A percentile compares a stretch with the other conserved stretches of the same genome.
Conservation (phyloP, 768 basidiomycete species). For the Auriscalpium orientale region DNA sequence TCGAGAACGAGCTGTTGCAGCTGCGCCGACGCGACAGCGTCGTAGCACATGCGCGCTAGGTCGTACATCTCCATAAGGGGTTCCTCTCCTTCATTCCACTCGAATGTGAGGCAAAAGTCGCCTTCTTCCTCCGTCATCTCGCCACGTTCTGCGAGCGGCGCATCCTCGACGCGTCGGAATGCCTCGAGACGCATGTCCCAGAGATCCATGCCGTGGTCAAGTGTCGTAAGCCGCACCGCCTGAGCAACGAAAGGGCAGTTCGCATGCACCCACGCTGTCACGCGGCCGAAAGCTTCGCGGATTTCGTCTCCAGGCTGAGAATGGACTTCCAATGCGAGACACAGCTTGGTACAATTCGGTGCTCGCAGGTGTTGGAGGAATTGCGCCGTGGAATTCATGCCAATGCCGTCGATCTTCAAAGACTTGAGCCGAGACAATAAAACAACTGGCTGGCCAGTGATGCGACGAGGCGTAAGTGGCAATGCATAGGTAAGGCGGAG, state of each 20-base stretch:
- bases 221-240: neutral
- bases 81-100: neutral
- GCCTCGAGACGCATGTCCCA: neutral
- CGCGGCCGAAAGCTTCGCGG: neutral
- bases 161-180: neutral
- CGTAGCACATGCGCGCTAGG: neutral
- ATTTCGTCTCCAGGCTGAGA: neutral
- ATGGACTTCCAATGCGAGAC: neutral
- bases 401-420: neutral
- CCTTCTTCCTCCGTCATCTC: neutral
- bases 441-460: neutral
- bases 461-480: neutral
- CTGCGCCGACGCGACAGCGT: neutral
- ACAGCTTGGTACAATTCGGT: neutral
- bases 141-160: neutral
- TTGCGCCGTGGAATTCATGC: neutral
- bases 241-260: neutral
- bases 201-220: neutral
- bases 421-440: neutral
- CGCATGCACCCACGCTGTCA: neutral
- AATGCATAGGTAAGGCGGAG: neutral
- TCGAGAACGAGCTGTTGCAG: neutral
- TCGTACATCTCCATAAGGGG: neutral
- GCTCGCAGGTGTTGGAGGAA: neutral
- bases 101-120: neutral